These are phyloP conservation scores for Fusarium nodosum DNA, from an alignment of 2,329 filamentous ascomycete species.

Conservation along the genomic window DNA sequence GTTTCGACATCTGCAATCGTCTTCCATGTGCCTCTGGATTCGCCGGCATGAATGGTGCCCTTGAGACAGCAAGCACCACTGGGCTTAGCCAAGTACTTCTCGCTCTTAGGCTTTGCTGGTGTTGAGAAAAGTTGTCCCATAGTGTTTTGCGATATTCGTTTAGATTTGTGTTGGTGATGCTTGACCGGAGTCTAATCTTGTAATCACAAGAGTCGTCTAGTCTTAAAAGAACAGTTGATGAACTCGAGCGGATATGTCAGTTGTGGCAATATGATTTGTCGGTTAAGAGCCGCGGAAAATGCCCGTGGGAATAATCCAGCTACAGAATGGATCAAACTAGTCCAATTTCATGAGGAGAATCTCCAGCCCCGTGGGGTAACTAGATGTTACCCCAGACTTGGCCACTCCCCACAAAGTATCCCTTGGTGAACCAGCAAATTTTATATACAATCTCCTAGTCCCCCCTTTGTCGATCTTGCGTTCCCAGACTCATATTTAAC, in stretches of 20 bases:
- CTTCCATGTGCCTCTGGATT: conserved; percentile 11
- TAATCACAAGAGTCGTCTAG: not conserved
- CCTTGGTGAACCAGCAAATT: not conserved
- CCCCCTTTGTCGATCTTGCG: not conserved
- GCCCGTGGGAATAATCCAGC: conserved; percentile 4
- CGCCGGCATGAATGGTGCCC: conserved; percentile 4
- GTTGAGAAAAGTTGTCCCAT: conserved; percentile 7
- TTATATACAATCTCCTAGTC: conserved; percentile 7
- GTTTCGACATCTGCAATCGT: conserved; percentile 7
- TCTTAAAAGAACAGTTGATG: not conserved
- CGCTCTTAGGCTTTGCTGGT: not conserved
- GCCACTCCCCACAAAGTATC: not conserved
- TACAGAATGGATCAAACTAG: not conserved
- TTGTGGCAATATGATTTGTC: not conserved
- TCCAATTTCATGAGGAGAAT: not conserved
- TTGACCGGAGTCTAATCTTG: not conserved
- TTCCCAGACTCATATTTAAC: not conserved
- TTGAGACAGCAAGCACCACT: conserved; percentile 13
- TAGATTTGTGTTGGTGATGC: not conserved
- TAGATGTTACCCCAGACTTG: not conserved
- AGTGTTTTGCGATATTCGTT: not conserved
- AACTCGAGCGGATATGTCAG: not conserved
- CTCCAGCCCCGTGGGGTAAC: conserved; percentile 15
- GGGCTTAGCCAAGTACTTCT: conserved; percentile 1
- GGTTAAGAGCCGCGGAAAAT: conserved; percentile 2